phyloP scores from a whole-genome alignment of 176 grass and related monocot genomes.

The Stipa capillata region DNA sequence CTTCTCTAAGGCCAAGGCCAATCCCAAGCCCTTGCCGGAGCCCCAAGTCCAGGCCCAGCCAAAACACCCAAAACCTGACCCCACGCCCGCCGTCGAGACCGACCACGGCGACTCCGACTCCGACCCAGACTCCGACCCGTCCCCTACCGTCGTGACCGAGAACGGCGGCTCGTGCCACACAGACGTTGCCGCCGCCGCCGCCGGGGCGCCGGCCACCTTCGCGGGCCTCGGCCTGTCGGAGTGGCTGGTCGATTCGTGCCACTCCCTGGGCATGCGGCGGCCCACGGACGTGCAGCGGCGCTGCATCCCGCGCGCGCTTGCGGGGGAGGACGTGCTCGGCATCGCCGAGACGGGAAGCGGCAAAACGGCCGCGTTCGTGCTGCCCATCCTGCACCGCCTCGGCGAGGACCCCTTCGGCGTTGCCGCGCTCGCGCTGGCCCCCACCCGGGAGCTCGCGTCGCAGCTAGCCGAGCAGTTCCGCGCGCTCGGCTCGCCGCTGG shows the following conservation, averaged over 20 bases:
- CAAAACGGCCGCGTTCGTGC: slow-evolving; percentile 67
- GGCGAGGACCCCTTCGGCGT: slow-evolving; percentile 72
- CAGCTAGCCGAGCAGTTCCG: slow-evolving; percentile 94
- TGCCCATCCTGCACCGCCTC: slow-evolving; percentile 73
- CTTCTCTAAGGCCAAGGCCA: slow-evolving; percentile 31
- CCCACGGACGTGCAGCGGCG: slow-evolving; percentile 57
- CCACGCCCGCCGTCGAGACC: neutral
- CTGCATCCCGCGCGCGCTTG: slow-evolving; percentile 67
- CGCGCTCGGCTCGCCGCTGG: slow-evolving; percentile 68
- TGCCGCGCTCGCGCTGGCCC: slow-evolving; percentile 66
- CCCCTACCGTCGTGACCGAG: slow-evolving; percentile 11
- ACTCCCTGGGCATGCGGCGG: slow-evolving; percentile 37
- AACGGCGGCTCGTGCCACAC: neutral
- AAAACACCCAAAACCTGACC: neutral
- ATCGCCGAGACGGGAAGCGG: slow-evolving; percentile 83
- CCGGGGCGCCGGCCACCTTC: slow-evolving; percentile 12
- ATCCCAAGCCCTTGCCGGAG: neutral
- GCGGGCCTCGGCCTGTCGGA: slow-evolving; percentile 49
- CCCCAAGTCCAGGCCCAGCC: neutral
- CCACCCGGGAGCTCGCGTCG: slow-evolving; percentile 74
- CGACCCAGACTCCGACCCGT: neutral
- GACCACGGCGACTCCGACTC: neutral
- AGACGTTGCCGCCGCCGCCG: neutral
- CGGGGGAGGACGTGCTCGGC: slow-evolving; percentile 65
- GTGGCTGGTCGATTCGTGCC: slow-evolving; percentile 57